phyloP scores from a whole-genome alignment of 768 basidiomycete genomes.

The Leccinum uliginosum region DNA sequence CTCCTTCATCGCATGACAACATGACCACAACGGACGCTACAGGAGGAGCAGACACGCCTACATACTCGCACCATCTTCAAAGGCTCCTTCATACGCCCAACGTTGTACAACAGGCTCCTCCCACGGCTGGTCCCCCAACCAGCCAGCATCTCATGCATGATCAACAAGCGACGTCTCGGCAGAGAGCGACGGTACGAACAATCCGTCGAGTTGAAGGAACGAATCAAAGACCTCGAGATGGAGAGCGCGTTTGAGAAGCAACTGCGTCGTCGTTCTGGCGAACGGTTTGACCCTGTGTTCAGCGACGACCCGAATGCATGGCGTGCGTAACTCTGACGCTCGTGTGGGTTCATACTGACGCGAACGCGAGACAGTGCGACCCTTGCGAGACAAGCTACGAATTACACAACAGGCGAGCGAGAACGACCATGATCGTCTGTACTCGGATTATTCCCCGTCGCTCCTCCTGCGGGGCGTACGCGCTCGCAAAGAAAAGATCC shows the following conservation, averaged over 20 bases:
- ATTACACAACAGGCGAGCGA: conserved; percentile 33
- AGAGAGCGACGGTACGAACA: conserved; percentile 43
- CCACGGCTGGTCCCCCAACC: conserved; percentile 84
- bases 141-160: conserved; percentile 62
- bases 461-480: conserved; percentile 46
- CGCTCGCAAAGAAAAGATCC: conserved; percentile 57
- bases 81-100: conserved; percentile 63
- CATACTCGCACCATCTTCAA: conserved; percentile 65
- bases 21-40: neutral
- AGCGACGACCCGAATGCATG: conserved; percentile 17
- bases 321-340: conserved; percentile 13
- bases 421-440: conserved; percentile 40
- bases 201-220: conserved; percentile 30
- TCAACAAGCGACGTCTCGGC: conserved; percentile 42
- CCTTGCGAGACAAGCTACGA: conserved; percentile 30
- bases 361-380: conserved; percentile 29
- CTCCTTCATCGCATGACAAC: neutral
- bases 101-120: conserved; percentile 62
- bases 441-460: conserved; percentile 41
- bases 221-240: conserved; percentile 29
- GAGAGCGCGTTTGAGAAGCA: conserved; percentile 39
- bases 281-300: conserved; percentile 25
- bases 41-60: conserved; percentile 57
- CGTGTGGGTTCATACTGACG: conserved; percentile 1
- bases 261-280: conserved; percentile 16